Percentiles rank a stretch among this genome's conserved stretches.
phyloP scores from a whole-genome alignment of 179 eudicot species.

The Silene vulgaris region DNA sequence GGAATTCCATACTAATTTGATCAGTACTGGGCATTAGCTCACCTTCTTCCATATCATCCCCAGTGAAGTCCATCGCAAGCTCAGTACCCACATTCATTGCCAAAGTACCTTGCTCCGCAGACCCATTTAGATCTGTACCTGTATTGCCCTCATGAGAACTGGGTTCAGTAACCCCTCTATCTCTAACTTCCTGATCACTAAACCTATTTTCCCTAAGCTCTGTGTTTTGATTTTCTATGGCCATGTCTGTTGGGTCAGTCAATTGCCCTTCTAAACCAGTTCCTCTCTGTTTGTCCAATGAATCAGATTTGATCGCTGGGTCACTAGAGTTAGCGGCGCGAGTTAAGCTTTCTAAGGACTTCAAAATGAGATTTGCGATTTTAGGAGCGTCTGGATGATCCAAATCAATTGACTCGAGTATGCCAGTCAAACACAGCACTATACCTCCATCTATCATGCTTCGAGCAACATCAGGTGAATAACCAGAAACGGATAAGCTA shows the following conservation, averaged over 20 bases:
- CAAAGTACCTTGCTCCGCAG: conserved; percentile 48
- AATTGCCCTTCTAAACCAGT: conserved; percentile 44
- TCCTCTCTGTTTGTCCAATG: conserved; percentile 57
- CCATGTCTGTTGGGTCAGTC: conserved; percentile 37
- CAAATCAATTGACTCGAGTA: conserved; percentile 80
- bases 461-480: conserved; percentile 90
- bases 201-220: conserved; percentile 39
- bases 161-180: conserved; percentile 40
- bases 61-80: conserved; percentile 59
- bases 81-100: conserved; percentile 42
- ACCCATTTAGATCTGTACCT: conserved; percentile 36
- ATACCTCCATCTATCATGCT: conserved; percentile 97
- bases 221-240: conserved; percentile 31
- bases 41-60: conserved; percentile 74
- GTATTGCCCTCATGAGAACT: conserved; percentile 39
- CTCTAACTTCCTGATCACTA: conserved; percentile 38
- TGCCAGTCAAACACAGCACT: conserved; percentile 70
- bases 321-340: conserved; percentile 89
- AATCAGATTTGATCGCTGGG: conserved; percentile 61
- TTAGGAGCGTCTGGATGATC: conserved; percentile 98
- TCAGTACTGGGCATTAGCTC: conserved; percentile 48
- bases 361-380: conserved; percentile 74
- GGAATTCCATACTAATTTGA: conserved; percentile 68
- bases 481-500: conserved; percentile 77
- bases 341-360: conserved; percentile 80